A percentile compares a stretch with the other conserved stretches of the same genome.
Conservation (phyloP, 805 yeast genomes). For the Maudiozyma serrabonitensis region DNA sequence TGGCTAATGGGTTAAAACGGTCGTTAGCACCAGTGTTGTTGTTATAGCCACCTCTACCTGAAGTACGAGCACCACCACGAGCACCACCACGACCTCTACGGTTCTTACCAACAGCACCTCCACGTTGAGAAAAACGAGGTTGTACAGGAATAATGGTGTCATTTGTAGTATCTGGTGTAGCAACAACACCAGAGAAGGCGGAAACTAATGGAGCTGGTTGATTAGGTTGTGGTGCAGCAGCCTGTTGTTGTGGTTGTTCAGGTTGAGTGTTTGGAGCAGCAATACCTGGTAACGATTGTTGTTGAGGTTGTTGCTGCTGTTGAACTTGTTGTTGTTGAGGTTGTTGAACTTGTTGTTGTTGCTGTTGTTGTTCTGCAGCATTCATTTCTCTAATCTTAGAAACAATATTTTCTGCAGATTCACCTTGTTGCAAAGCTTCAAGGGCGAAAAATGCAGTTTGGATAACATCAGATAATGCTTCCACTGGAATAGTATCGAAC, state of each 20-base stretch:
- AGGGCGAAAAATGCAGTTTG: slow-evolving; percentile 50
- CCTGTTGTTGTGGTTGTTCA: slow-evolving; percentile 7
- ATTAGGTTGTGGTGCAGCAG: slow-evolving; percentile 1
- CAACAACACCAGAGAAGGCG: slow-evolving; percentile 23
- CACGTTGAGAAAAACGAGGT: slow-evolving; percentile 17
- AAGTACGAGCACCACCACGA: slow-evolving; percentile 14
- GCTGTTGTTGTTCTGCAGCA: slow-evolving; percentile 6
- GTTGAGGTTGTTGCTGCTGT: slow-evolving; percentile 9
- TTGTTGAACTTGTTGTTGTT: slow-evolving; percentile 8
- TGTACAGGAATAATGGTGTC: slow-evolving; percentile 7
- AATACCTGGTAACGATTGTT: neutral
- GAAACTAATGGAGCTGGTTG: slow-evolving; percentile 18
- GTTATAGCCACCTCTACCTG: slow-evolving; percentile 16
- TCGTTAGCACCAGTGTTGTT: slow-evolving; percentile 21
- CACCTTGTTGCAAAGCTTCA: slow-evolving; percentile 32
- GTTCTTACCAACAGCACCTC: slow-evolving; percentile 9
- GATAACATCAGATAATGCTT: slow-evolving; percentile 49
- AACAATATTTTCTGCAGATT: slow-evolving; percentile 23
- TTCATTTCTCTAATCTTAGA: slow-evolving; percentile 21
- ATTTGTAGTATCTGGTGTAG: slow-evolving; percentile 9
- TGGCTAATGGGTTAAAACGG: slow-evolving; percentile 32
- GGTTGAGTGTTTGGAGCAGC: neutral
- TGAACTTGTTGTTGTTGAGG: slow-evolving; percentile 7
- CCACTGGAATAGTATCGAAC: slow-evolving; percentile 52
- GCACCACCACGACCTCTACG: slow-evolving; percentile 15